Evolutionary conservation across 805 yeast genomes (phyloP), one percentile per base, ranked within the genome.

Genomic region (Teunomyces panamensis): DNA sequence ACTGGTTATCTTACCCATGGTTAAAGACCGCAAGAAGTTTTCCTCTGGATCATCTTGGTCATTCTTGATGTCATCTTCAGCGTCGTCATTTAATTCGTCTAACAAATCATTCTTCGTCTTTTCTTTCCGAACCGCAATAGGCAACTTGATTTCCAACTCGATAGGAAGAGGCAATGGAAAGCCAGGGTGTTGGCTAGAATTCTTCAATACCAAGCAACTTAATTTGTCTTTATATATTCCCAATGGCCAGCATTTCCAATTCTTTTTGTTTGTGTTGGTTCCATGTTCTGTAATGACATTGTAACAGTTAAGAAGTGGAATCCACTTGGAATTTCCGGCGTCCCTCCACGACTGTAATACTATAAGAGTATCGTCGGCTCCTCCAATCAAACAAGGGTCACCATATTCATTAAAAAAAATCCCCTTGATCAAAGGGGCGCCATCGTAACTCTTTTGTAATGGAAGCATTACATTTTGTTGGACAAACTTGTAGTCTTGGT

Each of bases 341-440:
- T 78, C 80, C 56, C 97, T 75, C 96, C 97, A 92, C 54, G 84
- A 80, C 20, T 84, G 74, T 16, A 94, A 69, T 0, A 89, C 80
- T 29, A 87, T 64, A 33, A 94, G 72, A 9, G 83, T 78, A 51
- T 89, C 89, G 53, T 85, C 90, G 29, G 75, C 71, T n/a, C 95
- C 96, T 0, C 70, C 64, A 47, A 84, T 86, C 5, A 91, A 63
- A 53, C 94, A 87, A 0, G 99, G 99, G 63, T 92, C 97, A 16
- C 96, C 96, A 57, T 80, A 84, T 39, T 84, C 84, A 37, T 89
- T 85, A 72, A 92, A 94, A 59, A 94, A 90, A n/a, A 88, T 63
- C 2, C 91, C 85, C 52, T 79, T 81, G 54, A 86, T 64, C 48
- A 72, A 67, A 57, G 69, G 76, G 59, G 52, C 33, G 56, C 72